Evolutionary conservation across 768 basidiomycete species (phyloP), one percentile per base, ranked within the genome.

Genomic region (Pleurotus giganteus): DNA sequence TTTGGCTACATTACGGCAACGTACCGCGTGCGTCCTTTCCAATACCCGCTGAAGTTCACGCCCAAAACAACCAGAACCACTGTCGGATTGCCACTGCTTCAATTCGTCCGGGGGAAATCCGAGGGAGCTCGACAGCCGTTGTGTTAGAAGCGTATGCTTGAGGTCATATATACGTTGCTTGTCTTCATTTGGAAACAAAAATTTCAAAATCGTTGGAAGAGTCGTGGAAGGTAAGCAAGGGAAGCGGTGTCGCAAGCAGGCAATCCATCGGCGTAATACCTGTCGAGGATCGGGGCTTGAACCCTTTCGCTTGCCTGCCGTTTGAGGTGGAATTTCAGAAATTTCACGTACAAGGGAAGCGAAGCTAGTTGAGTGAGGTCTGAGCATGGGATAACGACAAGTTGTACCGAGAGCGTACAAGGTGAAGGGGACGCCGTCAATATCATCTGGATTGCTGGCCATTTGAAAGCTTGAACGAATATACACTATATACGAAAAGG

Each of bases 161-260:
- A 94, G 73, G 29, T 83, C 82, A 61, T 87, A 95, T 66, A 83
- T 83, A 21, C 94, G 76, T 13, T 78, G 68, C 1, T 72, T 61
- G 57, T 94, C 91, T 54, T 91, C 84, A 57, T 94, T 86, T 0
- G 94, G 93, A 63, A 94, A 95, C n/a, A 96, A 71, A 4, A 94
- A 68, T 5, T 84, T 81, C 61, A 95, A 85, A 27, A 91, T 69
- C 4, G 78, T 77, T 12, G 76, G 73, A 7, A 85, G 82, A 0
- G 83, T 85, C 3, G 79, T 76, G 0, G 65, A 63, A 0, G 82
- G 80, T 19, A 87, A 67, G 12, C 83, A 80, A 11, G 68, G 63
- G 61, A 76, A 82, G 13, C 66, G 59, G n/a, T 44, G 58, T 54
- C 67, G 74, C 28, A 87, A 67, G 11, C 66, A 63, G 2, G 62